Percentiles rank a stretch among this genome's conserved stretches.
phyloP scores from a whole-genome alignment of 768 basidiomycete genomes.

The Pulveroboletus frians region DNA sequence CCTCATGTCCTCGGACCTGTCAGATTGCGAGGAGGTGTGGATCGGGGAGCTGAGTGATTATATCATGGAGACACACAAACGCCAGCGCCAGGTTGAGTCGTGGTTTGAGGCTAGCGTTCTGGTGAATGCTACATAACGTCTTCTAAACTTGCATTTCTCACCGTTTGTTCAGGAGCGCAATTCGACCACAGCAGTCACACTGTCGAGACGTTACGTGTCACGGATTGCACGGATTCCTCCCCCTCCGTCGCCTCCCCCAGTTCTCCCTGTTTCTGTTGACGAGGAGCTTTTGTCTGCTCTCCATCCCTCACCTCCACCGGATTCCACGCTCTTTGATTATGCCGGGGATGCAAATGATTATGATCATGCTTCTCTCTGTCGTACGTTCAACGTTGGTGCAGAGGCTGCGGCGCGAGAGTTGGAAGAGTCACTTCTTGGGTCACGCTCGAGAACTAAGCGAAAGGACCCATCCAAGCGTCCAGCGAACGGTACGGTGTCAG shows the following conservation, averaged over 20 bases:
- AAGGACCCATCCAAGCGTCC: slow-evolving; percentile 48
- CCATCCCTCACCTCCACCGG: slow-evolving; percentile 34
- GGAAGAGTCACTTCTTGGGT: slow-evolving; percentile 50
- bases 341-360: slow-evolving; percentile 23
- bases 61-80: slow-evolving; percentile 63
- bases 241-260: slow-evolving; percentile 36
- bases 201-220: slow-evolving; percentile 34
- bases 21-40: slow-evolving; percentile 80
- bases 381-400: slow-evolving; percentile 29
- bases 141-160: background rate
- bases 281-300: slow-evolving; percentile 35
- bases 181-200: slow-evolving; percentile 46
- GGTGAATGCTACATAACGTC: slow-evolving; percentile 36
- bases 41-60: slow-evolving; percentile 63
- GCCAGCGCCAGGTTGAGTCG: slow-evolving; percentile 65
- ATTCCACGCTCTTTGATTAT: slow-evolving; percentile 29
- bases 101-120: slow-evolving; percentile 66
- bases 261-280: slow-evolving; percentile 27
- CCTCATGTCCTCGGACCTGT: slow-evolving; percentile 69
- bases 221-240: slow-evolving; percentile 44
- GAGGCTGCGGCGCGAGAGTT: slow-evolving; percentile 56
- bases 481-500: slow-evolving; percentile 46
- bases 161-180: slow-evolving; percentile 59
- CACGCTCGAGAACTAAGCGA: slow-evolving; percentile 33
- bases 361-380: slow-evolving; percentile 18